Evolutionary conservation across 352 stramenopile species (phyloP), one percentile per base, ranked within the genome.

Genomic region (Phytophthora parvispora): DNA sequence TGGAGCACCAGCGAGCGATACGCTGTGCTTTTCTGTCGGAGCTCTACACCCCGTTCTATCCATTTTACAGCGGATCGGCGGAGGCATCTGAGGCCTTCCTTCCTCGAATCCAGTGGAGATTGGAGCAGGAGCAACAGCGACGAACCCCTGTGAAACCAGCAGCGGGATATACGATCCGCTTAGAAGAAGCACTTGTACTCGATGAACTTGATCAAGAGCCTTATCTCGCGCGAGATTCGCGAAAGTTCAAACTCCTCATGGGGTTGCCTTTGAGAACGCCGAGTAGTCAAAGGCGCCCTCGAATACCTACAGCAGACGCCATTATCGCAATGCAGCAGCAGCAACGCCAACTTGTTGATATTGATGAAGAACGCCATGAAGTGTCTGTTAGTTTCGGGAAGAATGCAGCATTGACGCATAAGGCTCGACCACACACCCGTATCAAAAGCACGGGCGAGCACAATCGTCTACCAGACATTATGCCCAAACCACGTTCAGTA

Each of bases 31-130:
- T 79, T 27, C 60, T 92, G 13, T 77, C 66, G 0, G 84, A 89
- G 43, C 51, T 94, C 10, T 92, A 92, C 58, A 74, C 74, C 10
- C 75, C 83, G 25, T 86, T 90, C 42, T 66, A 80, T 38, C 83
- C 86, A 22, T 90, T 82, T 60, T 94, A 88, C 36, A 48, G 71
- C 1, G 54, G 53, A 25, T 88, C 84, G 1, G 66, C 59, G 24
- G 29, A 71, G 12, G 69, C 74, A 13, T 86, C 70, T 0, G 84
- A 92, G 55, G 70, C 78, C 2, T 84, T 90, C 43, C 51, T 94
- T 12, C 83, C 84, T 42, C 69, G 62, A 20, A 77, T 92, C 42
- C 71, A 84, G 12, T 70, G 69, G 29, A 79, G 74, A 65, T 60
- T 77, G 61, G 49, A 69, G 28, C 62, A 72, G 45, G 68, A 79